Evolutionary conservation across 2,329 filamentous ascomycete genomes (phyloP).

Genomic region (Aspergillus pseudoviridinutans): DNA sequence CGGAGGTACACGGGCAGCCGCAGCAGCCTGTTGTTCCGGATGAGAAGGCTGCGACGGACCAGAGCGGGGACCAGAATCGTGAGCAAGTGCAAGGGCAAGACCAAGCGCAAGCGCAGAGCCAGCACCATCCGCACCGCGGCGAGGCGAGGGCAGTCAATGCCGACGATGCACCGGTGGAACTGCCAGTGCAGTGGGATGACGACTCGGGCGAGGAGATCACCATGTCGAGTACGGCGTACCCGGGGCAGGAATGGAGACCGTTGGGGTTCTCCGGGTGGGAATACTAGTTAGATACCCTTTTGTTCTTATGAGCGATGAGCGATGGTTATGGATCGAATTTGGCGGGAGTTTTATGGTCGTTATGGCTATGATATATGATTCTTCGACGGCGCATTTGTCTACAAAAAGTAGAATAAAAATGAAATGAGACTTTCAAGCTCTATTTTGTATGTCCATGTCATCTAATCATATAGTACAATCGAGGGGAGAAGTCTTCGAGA

Average conservation of each 20-base stretch:
- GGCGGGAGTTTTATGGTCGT: not conserved
- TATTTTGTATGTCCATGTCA: not conserved
- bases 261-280: slow-evolving; percentile 17
- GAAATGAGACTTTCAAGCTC: not conserved
- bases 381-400: not conserved
- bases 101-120: no score
- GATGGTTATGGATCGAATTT: not conserved
- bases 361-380: not conserved
- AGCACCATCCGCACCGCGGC: slow-evolving; percentile 18
- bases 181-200: slow-evolving; percentile 29
- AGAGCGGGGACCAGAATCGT: not conserved
- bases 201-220: slow-evolving; percentile 43
- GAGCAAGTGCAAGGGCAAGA: no score
- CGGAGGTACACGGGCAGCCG: slow-evolving; percentile 2
- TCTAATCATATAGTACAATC: not conserved
- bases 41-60: slow-evolving; percentile 2
- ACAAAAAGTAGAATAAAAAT: not conserved
- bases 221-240: slow-evolving; percentile 48
- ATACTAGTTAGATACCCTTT: not conserved
- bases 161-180: slow-evolving; percentile 27
- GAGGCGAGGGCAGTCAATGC: slow-evolving; percentile 20
- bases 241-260: slow-evolving; percentile 46
- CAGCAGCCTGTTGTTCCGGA: not conserved
- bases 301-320: not conserved
- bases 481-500: not conserved